Conservation (phyloP, 495 filamentous ascomycete species). For the Platismatia glauca region DNA sequence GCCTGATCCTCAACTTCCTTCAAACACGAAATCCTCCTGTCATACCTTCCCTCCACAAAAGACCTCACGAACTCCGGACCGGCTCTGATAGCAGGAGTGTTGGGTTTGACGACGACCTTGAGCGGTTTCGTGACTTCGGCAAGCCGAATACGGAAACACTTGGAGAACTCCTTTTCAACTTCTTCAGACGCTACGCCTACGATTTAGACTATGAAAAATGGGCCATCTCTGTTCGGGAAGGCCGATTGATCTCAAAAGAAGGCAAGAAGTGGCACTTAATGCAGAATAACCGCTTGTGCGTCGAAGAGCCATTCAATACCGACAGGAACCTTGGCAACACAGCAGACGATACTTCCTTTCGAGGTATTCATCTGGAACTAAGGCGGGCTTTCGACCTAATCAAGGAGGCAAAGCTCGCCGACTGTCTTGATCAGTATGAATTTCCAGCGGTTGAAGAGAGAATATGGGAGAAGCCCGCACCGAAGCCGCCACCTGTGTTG, state of each 20-base stretch:
- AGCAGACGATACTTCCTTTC: slow-evolving; percentile 86
- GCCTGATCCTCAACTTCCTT: slow-evolving; percentile 93
- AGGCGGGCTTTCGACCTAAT: slow-evolving; percentile 78
- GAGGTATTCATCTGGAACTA: slow-evolving; percentile 81
- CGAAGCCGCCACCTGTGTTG: slow-evolving; percentile 52
- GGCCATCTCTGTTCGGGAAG: slow-evolving; percentile 81
- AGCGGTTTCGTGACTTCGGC: slow-evolving; percentile 63
- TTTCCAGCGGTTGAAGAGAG: slow-evolving; percentile 79
- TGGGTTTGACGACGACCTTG: slow-evolving; percentile 78
- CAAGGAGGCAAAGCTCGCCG: slow-evolving; percentile 61
- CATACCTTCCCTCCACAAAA: slow-evolving; percentile 76
- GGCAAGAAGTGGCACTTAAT: slow-evolving; percentile 77
- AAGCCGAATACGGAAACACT: slow-evolving; percentile 70
- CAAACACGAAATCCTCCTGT: slow-evolving; percentile 84
- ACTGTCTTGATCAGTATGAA: slow-evolving; percentile 75
- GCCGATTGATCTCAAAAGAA: slow-evolving; percentile 69
- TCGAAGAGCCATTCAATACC: slow-evolving; percentile 94
- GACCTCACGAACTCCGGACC: slow-evolving; percentile 51
- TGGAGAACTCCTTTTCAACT: slow-evolving; percentile 78
- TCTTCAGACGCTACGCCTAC: slow-evolving; percentile 90
- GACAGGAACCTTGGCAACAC: slow-evolving; percentile 94
- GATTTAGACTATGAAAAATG: slow-evolving; percentile 81
- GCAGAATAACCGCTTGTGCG: slow-evolving; percentile 74
- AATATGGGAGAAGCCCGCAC: slow-evolving; percentile 61
- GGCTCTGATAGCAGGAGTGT: slow-evolving; percentile 54